phyloP scores from a whole-genome alignment of 1,139 yeast genomes.

The Kurtzmaniella quercitrusa region DNA sequence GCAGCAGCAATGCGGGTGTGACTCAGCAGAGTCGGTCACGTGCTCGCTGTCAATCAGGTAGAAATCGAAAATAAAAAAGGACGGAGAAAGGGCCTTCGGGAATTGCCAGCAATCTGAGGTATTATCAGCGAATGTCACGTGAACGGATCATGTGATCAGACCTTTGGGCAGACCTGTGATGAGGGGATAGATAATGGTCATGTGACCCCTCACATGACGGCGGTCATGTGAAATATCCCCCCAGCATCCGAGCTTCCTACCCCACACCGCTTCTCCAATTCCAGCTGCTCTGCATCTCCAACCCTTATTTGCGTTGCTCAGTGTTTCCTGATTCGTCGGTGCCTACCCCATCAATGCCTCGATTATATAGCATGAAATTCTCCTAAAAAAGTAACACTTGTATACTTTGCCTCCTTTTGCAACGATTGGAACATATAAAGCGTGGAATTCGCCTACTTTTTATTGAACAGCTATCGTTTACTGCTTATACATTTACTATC shows the following conservation, averaged over 20 bases:
- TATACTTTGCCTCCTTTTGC: background rate
- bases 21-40: background rate
- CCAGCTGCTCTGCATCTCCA: background rate
- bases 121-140: too few relatives aligned
- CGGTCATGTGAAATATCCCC: too few relatives aligned
- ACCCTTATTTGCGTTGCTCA: background rate
- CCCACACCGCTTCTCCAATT: background rate
- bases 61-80: background rate
- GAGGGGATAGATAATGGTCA: too few relatives aligned
- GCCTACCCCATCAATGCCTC: background rate
- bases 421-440: too few relatives aligned
- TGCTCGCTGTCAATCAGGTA: background rate
- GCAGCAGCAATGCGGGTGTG: conserved; percentile 1
- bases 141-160: too few relatives aligned
- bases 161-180: too few relatives aligned
- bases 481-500: too few relatives aligned
- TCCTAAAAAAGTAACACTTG: background rate
- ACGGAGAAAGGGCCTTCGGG: too few relatives aligned
- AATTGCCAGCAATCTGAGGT: too few relatives aligned
- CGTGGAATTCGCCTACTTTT: too few relatives aligned
- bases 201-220: background rate
- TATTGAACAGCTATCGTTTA: too few relatives aligned
- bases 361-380: background rate
- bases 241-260: background rate
- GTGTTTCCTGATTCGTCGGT: background rate